Base-by-base conservation (phyloP, 176 grass and related monocot genomes). In the Oryza australiensis region DNA sequence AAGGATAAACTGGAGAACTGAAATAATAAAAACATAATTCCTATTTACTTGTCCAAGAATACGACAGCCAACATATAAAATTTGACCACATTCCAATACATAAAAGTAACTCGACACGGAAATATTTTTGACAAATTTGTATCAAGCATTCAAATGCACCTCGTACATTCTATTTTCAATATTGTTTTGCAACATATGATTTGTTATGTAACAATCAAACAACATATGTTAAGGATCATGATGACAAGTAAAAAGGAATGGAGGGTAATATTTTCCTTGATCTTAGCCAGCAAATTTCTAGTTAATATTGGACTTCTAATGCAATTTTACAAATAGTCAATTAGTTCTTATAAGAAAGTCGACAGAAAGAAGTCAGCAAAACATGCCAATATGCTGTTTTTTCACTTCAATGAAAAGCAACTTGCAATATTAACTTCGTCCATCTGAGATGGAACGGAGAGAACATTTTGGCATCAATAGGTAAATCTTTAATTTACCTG, bases 401-500 rank as follows among this genome's bases (percentile, higher is more conserved):
- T 82, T 64, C 45, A 83, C 16, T 18, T 22, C 7, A 26, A 4
- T 1, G 4, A 77, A 55, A 77, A 83, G 57, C 23, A 78, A 34
- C 3, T 32, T 55, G 45, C 42, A 74, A 68, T 8, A 84, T 57
- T 15, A 26, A 14, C 12, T 20, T 48, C 38, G 34, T 67, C 23
- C 27, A 34, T n/a, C 6, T 68, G 70, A 18, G 13, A 72, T 26
- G 18, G 46, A 76, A 32, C 55, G 53, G 75, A 85, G 57, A 26
- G 13, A 74, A 64, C 57, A 32, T 63, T 53, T 42, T n/a, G 53
- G 48, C 30, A 73, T 46, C 53, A 82, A 75, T 10, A 65, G 5
- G n/a, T 62, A 30, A 29, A 80, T 48, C 73, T 59, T 72, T 89
- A 97, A 74, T 66, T 73, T 89, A 97, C 94, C 92, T 97, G 95